Evolutionary conservation across 2,329 filamentous ascomycete genomes (phyloP).

Genomic region (Colletotrichum tropicale): DNA sequence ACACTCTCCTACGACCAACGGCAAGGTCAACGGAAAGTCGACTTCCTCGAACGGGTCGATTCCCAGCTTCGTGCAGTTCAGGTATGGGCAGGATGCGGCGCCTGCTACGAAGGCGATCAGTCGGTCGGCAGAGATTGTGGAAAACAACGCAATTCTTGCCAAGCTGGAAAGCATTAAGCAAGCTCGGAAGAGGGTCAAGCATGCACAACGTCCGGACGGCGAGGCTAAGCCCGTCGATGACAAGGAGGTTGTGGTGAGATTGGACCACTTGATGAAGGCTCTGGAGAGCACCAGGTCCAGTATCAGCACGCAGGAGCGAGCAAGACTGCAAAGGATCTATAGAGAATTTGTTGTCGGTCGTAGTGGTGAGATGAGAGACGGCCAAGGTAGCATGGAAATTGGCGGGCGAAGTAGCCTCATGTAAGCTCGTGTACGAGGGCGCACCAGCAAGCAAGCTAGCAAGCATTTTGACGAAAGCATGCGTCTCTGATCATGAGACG

Average conservation of each 20-base stretch:
- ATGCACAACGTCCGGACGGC: slow-evolving; percentile 30
- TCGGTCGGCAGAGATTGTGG: slow-evolving; percentile 64
- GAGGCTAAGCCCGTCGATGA: slow-evolving; percentile 40
- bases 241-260: slow-evolving; percentile 79
- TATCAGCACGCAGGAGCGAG: slow-evolving; percentile 79
- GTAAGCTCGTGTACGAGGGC: slow-evolving; percentile 50
- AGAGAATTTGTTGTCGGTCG: slow-evolving; percentile 89
- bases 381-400: slow-evolving; percentile 89
- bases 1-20: slow-evolving; percentile 34
- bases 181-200: slow-evolving; percentile 58
- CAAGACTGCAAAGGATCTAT: slow-evolving; percentile 81
- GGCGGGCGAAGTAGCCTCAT: slow-evolving; percentile 93
- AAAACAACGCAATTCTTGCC: slow-evolving; percentile 78
- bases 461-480: background rate
- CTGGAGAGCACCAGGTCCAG: slow-evolving; percentile 80
- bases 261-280: slow-evolving; percentile 82
- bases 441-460: background rate
- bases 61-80: slow-evolving; percentile 80
- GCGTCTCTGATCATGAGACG: background rate
- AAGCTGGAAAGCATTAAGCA: slow-evolving; percentile 83
- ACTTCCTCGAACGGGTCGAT: slow-evolving; percentile 29
- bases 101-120: slow-evolving; percentile 45
- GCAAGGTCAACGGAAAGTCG: slow-evolving; percentile 32
- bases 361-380: slow-evolving; percentile 94
- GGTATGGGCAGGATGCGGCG: slow-evolving; percentile 69